Percentiles rank a stretch among this genome's conserved stretches.
These are phyloP conservation scores for Starmerella bombi DNA, from an alignment of 805 yeast species.

Conservation along the genomic window DNA sequence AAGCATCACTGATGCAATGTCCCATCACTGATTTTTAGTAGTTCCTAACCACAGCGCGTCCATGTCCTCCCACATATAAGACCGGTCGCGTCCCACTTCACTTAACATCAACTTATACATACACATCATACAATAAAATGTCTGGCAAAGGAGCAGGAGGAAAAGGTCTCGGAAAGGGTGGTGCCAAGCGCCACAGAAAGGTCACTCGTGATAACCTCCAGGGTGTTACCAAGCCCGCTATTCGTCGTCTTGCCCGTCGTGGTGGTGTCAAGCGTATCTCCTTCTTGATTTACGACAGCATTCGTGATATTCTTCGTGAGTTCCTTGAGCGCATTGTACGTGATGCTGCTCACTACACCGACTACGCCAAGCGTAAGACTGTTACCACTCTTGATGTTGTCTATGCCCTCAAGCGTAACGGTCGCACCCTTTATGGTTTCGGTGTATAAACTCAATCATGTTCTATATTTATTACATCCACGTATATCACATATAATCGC, in stretches of 20 bases:
- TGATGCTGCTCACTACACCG: conserved; percentile 98
- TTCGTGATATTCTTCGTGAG: conserved; percentile 89
- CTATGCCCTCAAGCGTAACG: conserved; percentile 99
- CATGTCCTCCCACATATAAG: conserved; percentile 11
- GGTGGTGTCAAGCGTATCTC: conserved; percentile 99
- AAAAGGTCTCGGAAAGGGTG: conserved; percentile 99
- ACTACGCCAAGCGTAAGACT: conserved; percentile 99
- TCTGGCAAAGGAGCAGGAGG: conserved; percentile 99
- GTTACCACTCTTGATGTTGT: conserved; percentile 98
- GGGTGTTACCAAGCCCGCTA: conserved; percentile 99
- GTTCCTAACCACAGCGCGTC: conserved; percentile 12
- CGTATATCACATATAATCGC: conserved; percentile 2
- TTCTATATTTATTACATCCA: conserved; percentile 1
- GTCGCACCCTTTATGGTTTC: conserved; percentile 99
- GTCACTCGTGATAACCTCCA: conserved; percentile 98
- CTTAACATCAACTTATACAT: background rate
- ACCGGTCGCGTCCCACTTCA: background rate
- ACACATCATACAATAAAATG: conserved; percentile 37
- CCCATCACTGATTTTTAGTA: conserved; percentile 14
- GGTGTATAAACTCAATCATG: conserved; percentile 61
- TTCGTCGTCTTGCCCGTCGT: conserved; percentile 99
- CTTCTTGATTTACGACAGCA: conserved; percentile 96
- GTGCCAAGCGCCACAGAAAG: conserved; percentile 99
- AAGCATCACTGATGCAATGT: conserved; percentile 16
- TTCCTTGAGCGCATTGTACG: conserved; percentile 95